Evolutionary conservation across 129 eudicot genomes (phyloP), one percentile per base, ranked within the genome.

Genomic region (Arctium minus): DNA sequence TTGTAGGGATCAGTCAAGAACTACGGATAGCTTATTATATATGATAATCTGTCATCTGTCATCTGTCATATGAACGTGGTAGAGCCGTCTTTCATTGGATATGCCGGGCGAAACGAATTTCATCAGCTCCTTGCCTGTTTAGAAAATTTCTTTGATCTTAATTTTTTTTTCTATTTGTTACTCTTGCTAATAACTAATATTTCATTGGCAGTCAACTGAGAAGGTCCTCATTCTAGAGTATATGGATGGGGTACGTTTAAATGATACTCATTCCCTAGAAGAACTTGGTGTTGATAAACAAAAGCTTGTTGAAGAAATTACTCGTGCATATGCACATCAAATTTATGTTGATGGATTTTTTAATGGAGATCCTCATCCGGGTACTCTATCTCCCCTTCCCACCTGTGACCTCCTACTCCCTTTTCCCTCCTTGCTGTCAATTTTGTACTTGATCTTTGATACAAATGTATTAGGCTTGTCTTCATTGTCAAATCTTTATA

Each of bases 291-390:
- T 93, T 80, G 97, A 96, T 80, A 96, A 90, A 84, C 94, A 93
- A 90, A 93, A 93, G 81, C 93, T 96, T 78, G 99, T 96, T 75
- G 99, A 96, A 84, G 99, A 96, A 88, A 96, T 96, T 72, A 96
- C 98, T 22, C 98, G 98, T 60, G 98, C 99, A 10, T 96, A 93
- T 87, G 98, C 98, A n/a, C 99, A 96, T 86, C 99, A 96, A 88
- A 96, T 96, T 32, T 96, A 96, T 81, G 96, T 93, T 84, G 99
- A 93, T 88, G 99, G 99, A 42, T 89, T 96, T 86, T 96, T 96
- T 80, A 96, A 96, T 75, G 99, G 99, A 5, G 99, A 96, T 84
- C 99, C 99, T 87, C 99, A 96, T 85, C 99, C 99, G 79, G 99
- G 99, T 96, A 93, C 74, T 33, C 69, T 85, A 64, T 72, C 32